These are phyloP conservation scores for Coriaria nepalensis DNA, from an alignment of 306 rosid genomes.

Conservation along the genomic window DNA sequence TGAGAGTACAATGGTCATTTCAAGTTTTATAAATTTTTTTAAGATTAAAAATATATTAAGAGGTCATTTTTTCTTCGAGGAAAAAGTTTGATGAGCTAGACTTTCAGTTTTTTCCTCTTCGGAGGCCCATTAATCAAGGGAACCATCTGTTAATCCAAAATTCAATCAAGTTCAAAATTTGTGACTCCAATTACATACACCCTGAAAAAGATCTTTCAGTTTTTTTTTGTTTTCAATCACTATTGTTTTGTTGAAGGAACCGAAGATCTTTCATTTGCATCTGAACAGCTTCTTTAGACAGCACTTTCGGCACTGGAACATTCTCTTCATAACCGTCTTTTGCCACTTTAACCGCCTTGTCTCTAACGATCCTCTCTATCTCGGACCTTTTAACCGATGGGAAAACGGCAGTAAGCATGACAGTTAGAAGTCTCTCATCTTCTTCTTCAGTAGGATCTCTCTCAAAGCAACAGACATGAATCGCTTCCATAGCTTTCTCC, in stretches of 20 bases:
- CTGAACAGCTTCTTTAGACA: constrained; percentile 70
- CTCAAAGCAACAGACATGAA: constrained; percentile 68
- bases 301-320: constrained; percentile 33
- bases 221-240: constrained; percentile 14
- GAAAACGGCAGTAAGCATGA: constrained; percentile 53
- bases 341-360: constrained; percentile 47
- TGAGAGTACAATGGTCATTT: too few relatives aligned
- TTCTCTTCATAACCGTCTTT: constrained; percentile 32
- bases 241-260: constrained; percentile 63
- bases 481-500: constrained; percentile 77
- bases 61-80: too few relatives aligned
- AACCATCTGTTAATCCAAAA: background rate
- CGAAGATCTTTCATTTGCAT: constrained; percentile 90
- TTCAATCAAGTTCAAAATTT: too few relatives aligned
- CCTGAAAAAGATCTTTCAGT: too few relatives aligned
- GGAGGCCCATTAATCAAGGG: too few relatives aligned
- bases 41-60: too few relatives aligned
- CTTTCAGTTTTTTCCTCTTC: too few relatives aligned
- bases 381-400: constrained; percentile 40
- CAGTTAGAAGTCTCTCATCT: constrained; percentile 40
- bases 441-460: constrained; percentile 47
- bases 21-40: too few relatives aligned
- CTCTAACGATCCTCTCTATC: constrained; percentile 47
- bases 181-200: too few relatives aligned
- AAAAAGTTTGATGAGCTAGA: too few relatives aligned